Percentiles rank a stretch among this genome's conserved stretches.
Conservation (phyloP, 1,284 basidiomycete genomes). For the Fomitopsis pinicola region DNA sequence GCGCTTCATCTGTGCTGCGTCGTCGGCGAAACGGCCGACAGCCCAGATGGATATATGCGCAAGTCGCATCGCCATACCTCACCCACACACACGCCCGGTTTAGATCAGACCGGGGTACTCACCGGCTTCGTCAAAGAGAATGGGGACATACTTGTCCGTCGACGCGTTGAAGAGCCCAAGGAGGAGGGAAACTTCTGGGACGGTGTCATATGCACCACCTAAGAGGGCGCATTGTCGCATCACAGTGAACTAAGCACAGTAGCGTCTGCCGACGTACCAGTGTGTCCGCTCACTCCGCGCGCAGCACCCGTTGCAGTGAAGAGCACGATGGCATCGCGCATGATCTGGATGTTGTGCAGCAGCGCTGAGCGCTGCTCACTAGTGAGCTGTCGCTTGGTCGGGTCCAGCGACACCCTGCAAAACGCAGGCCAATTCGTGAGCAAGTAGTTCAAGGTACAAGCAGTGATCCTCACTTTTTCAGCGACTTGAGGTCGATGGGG, state of each 20-base stretch:
- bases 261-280: constrained; percentile 38
- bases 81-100: neutral
- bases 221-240: neutral
- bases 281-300: constrained; percentile 80
- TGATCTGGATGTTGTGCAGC: constrained; percentile 66
- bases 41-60: neutral
- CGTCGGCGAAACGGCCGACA: neutral
- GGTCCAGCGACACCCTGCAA: constrained; percentile 64
- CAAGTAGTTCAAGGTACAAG: constrained; percentile 4
- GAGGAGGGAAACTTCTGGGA: constrained; percentile 76
- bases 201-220: constrained; percentile 84
- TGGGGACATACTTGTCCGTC: constrained; percentile 51
- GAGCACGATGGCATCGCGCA: constrained; percentile 78
- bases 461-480: constrained; percentile 53
- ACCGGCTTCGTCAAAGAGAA: constrained; percentile 79
- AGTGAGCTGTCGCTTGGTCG: constrained; percentile 56
- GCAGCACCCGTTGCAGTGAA: constrained; percentile 82
- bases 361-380: constrained; percentile 56
- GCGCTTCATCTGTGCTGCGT: neutral
- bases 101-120: constrained; percentile 16
- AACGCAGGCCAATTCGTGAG: neutral
- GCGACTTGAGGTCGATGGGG: constrained; percentile 72
- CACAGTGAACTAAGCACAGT: neutral
- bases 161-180: constrained; percentile 66
- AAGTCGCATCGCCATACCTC: neutral